Base-by-base conservation (phyloP, 2,329 filamentous ascomycete species). In the Sporothrix curviconia region DNA sequence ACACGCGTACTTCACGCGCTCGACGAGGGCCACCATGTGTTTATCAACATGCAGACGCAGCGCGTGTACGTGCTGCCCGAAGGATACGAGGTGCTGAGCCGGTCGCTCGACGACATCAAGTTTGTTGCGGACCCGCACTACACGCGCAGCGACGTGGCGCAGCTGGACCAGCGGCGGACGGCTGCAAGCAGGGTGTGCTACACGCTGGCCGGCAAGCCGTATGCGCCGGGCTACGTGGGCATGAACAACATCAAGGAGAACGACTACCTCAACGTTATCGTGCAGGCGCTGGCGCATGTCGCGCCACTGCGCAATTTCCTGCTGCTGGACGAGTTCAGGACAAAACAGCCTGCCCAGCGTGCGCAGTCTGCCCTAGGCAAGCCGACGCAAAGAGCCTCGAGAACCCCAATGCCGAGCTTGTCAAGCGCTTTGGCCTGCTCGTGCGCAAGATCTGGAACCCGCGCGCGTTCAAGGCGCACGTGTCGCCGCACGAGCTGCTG, bases 191-290 rank as follows among this genome's bases (percentile, higher is more conserved):
- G 79, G 67, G 78, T 76, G 17, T 82, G 84, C 44, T 91, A 86
- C 81, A 92, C 95, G 66, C 79, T 97, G 42, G 78, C 79, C 51
- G 90, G 90, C 62, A 89, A 87, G 71, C 84, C 88, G 69, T 99
- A 99, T 73, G 86, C 86, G 63, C 94, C 94, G 19, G 92, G 94
- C 6, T 99, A 92, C 69, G 90, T 99, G 60, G 94, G 94, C 64
- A 95, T 99, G 89, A 99, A 99, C 79, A 99, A 99, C 74, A 96
- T 99, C 79, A 99, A 99, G 73, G 90, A 94, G 59, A 99, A 99
- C 74, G 94, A 99, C 76, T 99, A 99, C 74, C 81, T 97, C 68
- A 99, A 99, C 69, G 92, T 96, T 25, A 83, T 96, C 3, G 87
- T 95, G 50, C 94, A 99, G 71, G 87, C 92, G 7, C 80, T 99